These are phyloP conservation scores for Aureobasidium melanogenum DNA, from an alignment of 2,329 filamentous ascomycete genomes.

Conservation along the genomic window DNA sequence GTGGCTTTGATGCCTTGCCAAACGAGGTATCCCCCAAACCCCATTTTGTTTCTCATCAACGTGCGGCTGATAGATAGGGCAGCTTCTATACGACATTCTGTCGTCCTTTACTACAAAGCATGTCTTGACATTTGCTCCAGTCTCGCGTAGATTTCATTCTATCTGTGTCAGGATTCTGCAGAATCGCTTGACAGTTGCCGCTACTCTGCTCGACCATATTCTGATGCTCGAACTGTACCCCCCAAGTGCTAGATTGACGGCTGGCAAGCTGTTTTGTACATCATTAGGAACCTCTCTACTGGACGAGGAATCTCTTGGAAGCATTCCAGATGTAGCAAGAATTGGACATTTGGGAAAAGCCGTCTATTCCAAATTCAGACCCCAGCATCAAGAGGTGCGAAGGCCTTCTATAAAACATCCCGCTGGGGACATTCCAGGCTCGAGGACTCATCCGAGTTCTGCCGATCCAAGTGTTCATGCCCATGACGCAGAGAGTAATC, in stretches of 20 bases:
- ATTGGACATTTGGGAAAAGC: slow-evolving; percentile 43
- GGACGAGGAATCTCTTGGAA: slow-evolving; percentile 23
- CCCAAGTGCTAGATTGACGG: slow-evolving; percentile 58
- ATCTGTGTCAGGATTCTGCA: slow-evolving; percentile 56
- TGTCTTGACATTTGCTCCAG: slow-evolving; percentile 45
- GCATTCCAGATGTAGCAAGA: slow-evolving; percentile 29
- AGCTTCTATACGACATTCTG: slow-evolving; percentile 38
- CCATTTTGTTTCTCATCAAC: background rate
- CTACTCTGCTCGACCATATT: slow-evolving; percentile 51
- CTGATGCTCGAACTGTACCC: slow-evolving; percentile 73
- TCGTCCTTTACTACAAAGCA: slow-evolving; percentile 31
- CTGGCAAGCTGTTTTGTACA: slow-evolving; percentile 60
- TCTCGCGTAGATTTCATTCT: slow-evolving; percentile 56
- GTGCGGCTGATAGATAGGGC: background rate
- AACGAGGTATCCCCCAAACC: slow-evolving; percentile 21
- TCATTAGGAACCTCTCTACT: slow-evolving; percentile 57
- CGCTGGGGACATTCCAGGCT: slow-evolving; percentile 40
- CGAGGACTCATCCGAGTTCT: slow-evolving; percentile 29
- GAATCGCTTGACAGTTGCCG: slow-evolving; percentile 51
- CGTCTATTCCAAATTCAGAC: slow-evolving; percentile 64
- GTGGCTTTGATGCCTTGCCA: slow-evolving; percentile 22
- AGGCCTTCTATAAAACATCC: slow-evolving; percentile 33
- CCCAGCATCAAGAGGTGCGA: slow-evolving; percentile 47
- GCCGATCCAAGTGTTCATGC: slow-evolving; percentile 10
- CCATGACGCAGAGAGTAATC: slow-evolving; percentile 11